Conservation (phyloP, 2,329 filamentous ascomycete species). For the Diaporthe sp. region DNA sequence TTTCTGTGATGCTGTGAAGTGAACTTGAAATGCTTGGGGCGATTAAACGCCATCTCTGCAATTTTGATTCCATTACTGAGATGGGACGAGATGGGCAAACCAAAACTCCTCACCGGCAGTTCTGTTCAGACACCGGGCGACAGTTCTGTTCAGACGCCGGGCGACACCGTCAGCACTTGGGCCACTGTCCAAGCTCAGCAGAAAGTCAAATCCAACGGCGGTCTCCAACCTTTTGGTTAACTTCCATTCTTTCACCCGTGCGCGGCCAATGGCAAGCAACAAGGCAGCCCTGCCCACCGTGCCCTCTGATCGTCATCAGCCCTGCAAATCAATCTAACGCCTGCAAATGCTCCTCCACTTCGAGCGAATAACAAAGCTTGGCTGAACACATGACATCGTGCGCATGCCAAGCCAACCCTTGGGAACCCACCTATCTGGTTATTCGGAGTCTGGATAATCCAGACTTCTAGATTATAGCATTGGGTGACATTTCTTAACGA, state of each 20-base stretch:
- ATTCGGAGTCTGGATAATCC: neutral
- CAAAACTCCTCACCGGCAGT: neutral
- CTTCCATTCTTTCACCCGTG: constrained; percentile 4
- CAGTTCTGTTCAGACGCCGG: neutral
- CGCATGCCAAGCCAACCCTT: neutral
- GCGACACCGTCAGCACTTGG: neutral
- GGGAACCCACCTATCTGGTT: neutral
- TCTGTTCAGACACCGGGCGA: neutral
- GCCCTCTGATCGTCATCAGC: neutral
- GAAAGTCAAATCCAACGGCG: neutral
- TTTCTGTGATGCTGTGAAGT: neutral
- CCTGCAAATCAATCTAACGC: constrained; percentile 7
- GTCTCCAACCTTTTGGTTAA: neutral
- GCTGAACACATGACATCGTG: constrained; percentile 3
- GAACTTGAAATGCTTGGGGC: neutral
- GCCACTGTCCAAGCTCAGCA: neutral
- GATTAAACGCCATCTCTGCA: neutral
- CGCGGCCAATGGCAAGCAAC: neutral
- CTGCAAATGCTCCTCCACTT: neutral
- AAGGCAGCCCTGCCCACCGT: neutral
- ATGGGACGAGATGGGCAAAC: neutral
- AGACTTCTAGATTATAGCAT: constrained; percentile 6
- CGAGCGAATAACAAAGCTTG: neutral
- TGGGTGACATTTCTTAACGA: neutral
- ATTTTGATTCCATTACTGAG: neutral